A percentile compares a stretch with the other conserved stretches of the same genome.
Conservation (phyloP, 108 stramenopile species). For the Mediolabrus comicus region DNA sequence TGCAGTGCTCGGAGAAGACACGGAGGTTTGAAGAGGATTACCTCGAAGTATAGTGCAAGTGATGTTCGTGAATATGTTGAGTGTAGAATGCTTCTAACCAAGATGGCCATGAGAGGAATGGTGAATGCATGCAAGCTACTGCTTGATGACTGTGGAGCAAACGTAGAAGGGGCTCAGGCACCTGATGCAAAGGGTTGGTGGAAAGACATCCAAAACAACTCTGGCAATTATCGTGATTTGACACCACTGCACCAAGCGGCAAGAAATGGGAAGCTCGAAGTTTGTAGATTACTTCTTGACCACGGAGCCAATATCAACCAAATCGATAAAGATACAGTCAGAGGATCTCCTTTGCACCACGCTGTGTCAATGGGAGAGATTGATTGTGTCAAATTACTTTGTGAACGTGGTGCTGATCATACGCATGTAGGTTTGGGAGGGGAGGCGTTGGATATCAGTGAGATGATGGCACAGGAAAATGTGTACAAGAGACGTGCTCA, state of each 20-base stretch:
- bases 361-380: constrained; percentile 3
- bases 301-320: not conserved
- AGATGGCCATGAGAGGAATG: not conserved
- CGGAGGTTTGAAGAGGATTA: not conserved
- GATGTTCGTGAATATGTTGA: constrained; percentile 7
- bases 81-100: constrained; percentile 5
- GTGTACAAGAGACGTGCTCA: not conserved
- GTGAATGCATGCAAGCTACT: not conserved
- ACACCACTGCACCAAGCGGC: not conserved
- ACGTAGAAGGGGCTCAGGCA: constrained; percentile 1
- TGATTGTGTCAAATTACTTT: not conserved
- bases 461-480: not conserved
- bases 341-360: not conserved
- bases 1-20: not conserved
- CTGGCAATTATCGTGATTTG: not conserved
- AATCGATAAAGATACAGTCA: not conserved
- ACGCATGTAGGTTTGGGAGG: not conserved
- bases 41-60: not conserved
- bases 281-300: not conserved
- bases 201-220: not conserved
- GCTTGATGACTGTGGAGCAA: not conserved
- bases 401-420: constrained; percentile 1
- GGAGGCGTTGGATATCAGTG: not conserved
- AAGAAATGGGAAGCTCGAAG: not conserved
- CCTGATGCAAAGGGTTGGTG: constrained; percentile 3